A percentile compares a stretch with the other conserved stretches of the same genome.
These are phyloP conservation scores for Daldinia grandis DNA, from an alignment of 495 filamentous ascomycete genomes.

Conservation along the genomic window DNA sequence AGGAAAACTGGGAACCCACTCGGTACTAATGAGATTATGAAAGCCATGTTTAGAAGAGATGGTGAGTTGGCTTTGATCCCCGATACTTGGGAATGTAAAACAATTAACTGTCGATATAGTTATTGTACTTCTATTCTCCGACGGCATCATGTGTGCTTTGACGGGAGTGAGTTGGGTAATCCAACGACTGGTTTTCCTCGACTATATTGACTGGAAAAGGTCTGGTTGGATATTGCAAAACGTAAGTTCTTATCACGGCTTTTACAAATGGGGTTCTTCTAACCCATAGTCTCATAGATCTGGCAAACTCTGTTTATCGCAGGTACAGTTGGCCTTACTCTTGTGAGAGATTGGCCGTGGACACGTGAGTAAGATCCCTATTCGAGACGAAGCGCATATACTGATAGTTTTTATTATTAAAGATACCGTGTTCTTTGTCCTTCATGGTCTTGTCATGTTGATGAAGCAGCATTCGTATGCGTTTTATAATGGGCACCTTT, in stretches of 20 bases:
- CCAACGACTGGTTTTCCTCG: constrained; percentile 63
- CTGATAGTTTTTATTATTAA: neutral
- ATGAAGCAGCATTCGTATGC: constrained; percentile 84
- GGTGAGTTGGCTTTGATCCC: constrained; percentile 18
- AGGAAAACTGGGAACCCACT: constrained; percentile 66
- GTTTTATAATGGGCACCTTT: constrained; percentile 79
- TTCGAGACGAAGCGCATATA: constrained; percentile 29
- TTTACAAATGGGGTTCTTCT: neutral
- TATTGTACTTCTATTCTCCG: constrained; percentile 69
- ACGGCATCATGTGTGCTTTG: constrained; percentile 68
- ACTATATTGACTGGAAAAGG: constrained; percentile 67
- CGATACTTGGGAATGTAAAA: neutral
- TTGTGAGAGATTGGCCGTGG: constrained; percentile 78
- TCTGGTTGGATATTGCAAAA: constrained; percentile 75
- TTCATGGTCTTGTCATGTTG: constrained; percentile 74
- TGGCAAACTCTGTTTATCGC: constrained; percentile 72
- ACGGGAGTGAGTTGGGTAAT: constrained; percentile 67
- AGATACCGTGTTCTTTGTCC: constrained; percentile 69
- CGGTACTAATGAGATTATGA: constrained; percentile 72
- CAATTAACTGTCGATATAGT: constrained; percentile 44
- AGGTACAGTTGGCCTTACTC: constrained; percentile 65
- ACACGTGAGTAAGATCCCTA: constrained; percentile 58
- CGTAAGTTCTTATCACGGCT: constrained; percentile 41
- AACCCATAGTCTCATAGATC: constrained; percentile 44
- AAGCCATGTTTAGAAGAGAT: constrained; percentile 71